Percentiles rank a stretch among this genome's conserved stretches.
These are phyloP conservation scores for Stagonosporopsis rhizophila DNA, from an alignment of 2,329 filamentous ascomycete species.

Conservation along the genomic window DNA sequence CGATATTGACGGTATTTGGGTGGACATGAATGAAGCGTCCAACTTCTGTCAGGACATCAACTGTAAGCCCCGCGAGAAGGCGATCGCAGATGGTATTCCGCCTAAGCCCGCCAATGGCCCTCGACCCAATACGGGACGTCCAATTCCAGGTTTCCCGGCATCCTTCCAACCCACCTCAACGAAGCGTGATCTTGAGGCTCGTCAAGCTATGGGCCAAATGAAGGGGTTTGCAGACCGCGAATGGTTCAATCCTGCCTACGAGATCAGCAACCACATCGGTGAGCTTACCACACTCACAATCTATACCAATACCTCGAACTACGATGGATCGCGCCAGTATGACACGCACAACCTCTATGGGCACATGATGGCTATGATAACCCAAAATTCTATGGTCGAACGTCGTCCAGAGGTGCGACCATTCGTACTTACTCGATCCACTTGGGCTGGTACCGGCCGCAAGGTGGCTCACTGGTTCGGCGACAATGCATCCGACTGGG, in stretches of 20 bases:
- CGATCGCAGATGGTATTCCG: slow-evolving; percentile 57
- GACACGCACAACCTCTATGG: slow-evolving; percentile 83
- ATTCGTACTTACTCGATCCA: slow-evolving; percentile 76
- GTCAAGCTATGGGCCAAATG: slow-evolving; percentile 50
- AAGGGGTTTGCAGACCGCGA: slow-evolving; percentile 69
- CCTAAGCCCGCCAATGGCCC: slow-evolving; percentile 63
- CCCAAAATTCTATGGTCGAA: slow-evolving; percentile 69
- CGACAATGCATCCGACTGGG: slow-evolving; percentile 58
- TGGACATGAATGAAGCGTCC: slow-evolving; percentile 53
- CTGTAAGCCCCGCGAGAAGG: slow-evolving; percentile 48
- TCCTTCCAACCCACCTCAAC: slow-evolving; percentile 66
- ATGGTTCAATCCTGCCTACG: slow-evolving; percentile 69
- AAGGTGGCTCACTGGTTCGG: slow-evolving; percentile 68
- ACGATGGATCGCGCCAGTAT: slow-evolving; percentile 71
- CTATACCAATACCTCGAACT: slow-evolving; percentile 71
- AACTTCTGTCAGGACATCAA: slow-evolving; percentile 57
- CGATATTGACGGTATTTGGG: slow-evolving; percentile 77
- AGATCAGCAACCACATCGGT: slow-evolving; percentile 67
- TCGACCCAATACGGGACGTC: slow-evolving; percentile 64
- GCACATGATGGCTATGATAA: slow-evolving; percentile 73
- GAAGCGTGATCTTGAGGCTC: slow-evolving; percentile 21
- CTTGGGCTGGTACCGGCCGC: slow-evolving; percentile 73
- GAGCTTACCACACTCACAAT: slow-evolving; percentile 59
- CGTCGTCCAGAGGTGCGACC: slow-evolving; percentile 71
- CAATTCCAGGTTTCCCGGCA: slow-evolving; percentile 72